phyloP scores from a whole-genome alignment of 768 basidiomycete species.

The Artomyces pyxidatus region DNA sequence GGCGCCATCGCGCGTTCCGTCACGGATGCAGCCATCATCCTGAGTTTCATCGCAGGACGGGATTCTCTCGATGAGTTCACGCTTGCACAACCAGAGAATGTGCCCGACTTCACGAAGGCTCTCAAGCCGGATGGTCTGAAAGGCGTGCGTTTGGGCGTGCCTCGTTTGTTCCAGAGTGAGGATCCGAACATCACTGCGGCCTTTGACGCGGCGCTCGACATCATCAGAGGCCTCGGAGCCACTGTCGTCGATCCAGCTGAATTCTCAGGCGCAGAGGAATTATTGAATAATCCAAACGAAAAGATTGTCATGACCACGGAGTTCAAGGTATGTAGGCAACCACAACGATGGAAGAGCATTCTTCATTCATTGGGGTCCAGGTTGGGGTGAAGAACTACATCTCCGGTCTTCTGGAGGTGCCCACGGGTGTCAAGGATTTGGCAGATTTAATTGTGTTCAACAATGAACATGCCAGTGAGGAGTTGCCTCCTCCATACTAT shows the following conservation, averaged over 20 bases:
- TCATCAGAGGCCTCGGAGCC: conserved; percentile 33
- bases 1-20: conserved; percentile 49
- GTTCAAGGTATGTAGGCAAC: conserved; percentile 40
- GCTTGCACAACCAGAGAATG: conserved; percentile 33
- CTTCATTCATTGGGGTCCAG: conserved; percentile 23
- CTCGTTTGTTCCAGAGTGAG: conserved; percentile 26
- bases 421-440: conserved; percentile 46
- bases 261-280: conserved; percentile 44
- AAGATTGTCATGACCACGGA: conserved; percentile 45
- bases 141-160: conserved; percentile 39
- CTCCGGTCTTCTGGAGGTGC: conserved; percentile 38
- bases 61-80: conserved; percentile 37
- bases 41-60: conserved; percentile 36
- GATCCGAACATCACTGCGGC: conserved; percentile 23
- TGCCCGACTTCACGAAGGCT: conserved; percentile 52
- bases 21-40: conserved; percentile 45
- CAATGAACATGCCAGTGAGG: conserved; percentile 40
- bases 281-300: conserved; percentile 39
- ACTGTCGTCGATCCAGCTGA: conserved; percentile 57
- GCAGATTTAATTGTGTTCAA: conserved; percentile 57
- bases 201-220: conserved; percentile 32
- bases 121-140: conserved; percentile 39
- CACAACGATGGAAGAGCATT: too few relatives aligned
- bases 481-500: conserved; percentile 30
- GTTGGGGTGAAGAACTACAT: conserved; percentile 46